Evolutionary conservation across 495 filamentous ascomycete genomes (phyloP).

Genomic region (Hypoxylon perforatum): DNA sequence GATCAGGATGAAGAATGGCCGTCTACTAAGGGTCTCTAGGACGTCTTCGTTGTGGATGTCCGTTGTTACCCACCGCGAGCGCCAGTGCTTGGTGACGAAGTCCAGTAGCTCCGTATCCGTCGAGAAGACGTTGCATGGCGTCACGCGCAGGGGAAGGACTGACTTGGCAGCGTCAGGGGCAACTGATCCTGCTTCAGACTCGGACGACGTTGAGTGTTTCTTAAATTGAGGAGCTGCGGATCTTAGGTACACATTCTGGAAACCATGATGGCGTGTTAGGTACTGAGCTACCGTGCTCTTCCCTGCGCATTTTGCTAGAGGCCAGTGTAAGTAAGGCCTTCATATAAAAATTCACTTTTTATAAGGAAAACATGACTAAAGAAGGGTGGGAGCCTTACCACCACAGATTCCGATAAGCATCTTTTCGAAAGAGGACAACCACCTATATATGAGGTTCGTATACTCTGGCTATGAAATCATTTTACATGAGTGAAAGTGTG

Average conservation of each 20-base stretch:
- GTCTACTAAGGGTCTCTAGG: conserved; percentile 76
- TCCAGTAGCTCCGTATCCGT: conserved; percentile 74
- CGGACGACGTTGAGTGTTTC: not conserved
- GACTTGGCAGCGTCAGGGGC: conserved; percentile 21
- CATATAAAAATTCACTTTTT: conserved; percentile 13
- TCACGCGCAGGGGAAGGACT: conserved; percentile 41
- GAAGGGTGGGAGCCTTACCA: conserved; percentile 62
- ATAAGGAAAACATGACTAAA: conserved; percentile 1
- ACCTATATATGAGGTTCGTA: not conserved
- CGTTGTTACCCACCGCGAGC: conserved; percentile 82
- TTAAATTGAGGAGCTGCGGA: conserved; percentile 2
- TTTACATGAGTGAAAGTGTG: too few relatives aligned
- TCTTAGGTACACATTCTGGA: conserved; percentile 66
- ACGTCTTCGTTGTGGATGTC: conserved; percentile 75
- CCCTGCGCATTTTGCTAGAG: conserved; percentile 85
- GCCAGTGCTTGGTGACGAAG: conserved; percentile 87
- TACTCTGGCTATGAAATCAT: too few relatives aligned
- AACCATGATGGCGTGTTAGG: conserved; percentile 79
- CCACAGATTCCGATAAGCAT: conserved; percentile 97
- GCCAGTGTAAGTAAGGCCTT: conserved; percentile 33
- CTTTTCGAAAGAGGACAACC: conserved; percentile 28
- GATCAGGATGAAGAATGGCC: conserved; percentile 93
- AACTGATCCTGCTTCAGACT: conserved; percentile 47
- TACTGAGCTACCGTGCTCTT: conserved; percentile 88
- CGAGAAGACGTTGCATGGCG: conserved; percentile 62